Evolutionary conservation across 2,329 filamentous ascomycete genomes (phyloP).

Genomic region (Parastagonospora avenae): DNA sequence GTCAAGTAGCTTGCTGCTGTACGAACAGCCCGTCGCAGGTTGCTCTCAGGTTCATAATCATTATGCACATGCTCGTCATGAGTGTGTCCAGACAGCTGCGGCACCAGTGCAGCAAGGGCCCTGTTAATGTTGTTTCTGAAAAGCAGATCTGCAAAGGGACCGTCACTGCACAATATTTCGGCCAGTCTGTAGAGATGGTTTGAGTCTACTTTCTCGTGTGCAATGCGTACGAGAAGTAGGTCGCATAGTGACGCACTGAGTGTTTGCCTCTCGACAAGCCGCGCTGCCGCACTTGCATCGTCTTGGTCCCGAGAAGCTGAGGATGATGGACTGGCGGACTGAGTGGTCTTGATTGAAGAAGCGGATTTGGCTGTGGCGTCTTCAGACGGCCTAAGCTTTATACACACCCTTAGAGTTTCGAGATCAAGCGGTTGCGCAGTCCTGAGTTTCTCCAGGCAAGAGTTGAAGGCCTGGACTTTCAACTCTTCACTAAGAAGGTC

Average conservation of each 20-base stretch:
- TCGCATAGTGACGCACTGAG: conserved; percentile 14
- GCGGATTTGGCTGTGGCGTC: background rate
- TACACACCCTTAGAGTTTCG: conserved; percentile 26
- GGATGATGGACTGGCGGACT: background rate
- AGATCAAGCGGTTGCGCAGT: conserved; percentile 19
- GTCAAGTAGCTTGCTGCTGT: conserved; percentile 22
- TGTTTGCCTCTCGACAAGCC: background rate
- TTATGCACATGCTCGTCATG: background rate
- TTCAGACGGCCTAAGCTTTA: conserved; percentile 22
- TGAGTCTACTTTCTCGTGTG: conserved; percentile 12
- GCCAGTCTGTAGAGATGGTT: conserved; percentile 30
- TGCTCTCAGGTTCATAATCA: background rate
- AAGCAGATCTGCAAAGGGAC: conserved; percentile 14
- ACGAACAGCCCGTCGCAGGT: conserved; percentile 9
- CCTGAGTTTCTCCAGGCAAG: conserved; percentile 26
- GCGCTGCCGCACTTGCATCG: background rate
- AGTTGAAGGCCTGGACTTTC: conserved; percentile 25
- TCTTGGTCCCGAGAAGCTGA: too few species aligned
- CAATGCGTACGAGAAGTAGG: conserved; percentile 24
- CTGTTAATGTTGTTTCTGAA: conserved; percentile 15
- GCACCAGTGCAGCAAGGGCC: conserved; percentile 3
- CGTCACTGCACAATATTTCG: conserved; percentile 28
- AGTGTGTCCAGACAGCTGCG: background rate
- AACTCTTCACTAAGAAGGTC: conserved; percentile 26
- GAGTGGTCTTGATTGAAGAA: background rate